These are phyloP conservation scores for Eucalyptus shirleyi DNA, from an alignment of 345 rosid species.

Conservation along the genomic window DNA sequence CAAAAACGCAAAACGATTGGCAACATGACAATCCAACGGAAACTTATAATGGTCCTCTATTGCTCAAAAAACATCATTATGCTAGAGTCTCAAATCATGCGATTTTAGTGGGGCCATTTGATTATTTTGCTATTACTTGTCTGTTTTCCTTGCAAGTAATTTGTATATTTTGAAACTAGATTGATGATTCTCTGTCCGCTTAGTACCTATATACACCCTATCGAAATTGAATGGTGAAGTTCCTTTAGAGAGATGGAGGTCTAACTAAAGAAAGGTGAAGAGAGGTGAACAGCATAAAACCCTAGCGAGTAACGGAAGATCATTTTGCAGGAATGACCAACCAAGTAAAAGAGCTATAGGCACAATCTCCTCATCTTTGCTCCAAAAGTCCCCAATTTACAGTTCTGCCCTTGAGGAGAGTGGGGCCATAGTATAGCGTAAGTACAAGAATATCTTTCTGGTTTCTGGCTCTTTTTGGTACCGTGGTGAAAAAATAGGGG, in stretches of 20 bases:
- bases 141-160: neutral
- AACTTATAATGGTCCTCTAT: neutral
- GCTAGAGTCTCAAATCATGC: neutral
- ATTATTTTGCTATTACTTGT: neutral
- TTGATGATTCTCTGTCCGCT: neutral
- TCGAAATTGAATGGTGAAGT: neutral
- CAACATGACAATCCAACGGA: neutral
- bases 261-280: neutral
- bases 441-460: neutral
- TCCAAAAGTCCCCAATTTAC: neutral
- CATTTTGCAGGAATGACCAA: neutral
- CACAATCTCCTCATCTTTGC: neutral
- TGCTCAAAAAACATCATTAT: neutral
- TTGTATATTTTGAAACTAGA: neutral
- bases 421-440: neutral
- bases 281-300: neutral
- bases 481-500: neutral
- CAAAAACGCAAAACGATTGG: neutral
- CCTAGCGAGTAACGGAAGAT: neutral
- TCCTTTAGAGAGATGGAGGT: neutral
- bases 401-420: neutral
- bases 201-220: neutral
- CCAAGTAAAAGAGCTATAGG: neutral
- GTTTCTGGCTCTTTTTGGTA: neutral
- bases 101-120: neutral